Conservation (phyloP, 352 stramenopile species). For the Globisporangium paroecandrum region DNA sequence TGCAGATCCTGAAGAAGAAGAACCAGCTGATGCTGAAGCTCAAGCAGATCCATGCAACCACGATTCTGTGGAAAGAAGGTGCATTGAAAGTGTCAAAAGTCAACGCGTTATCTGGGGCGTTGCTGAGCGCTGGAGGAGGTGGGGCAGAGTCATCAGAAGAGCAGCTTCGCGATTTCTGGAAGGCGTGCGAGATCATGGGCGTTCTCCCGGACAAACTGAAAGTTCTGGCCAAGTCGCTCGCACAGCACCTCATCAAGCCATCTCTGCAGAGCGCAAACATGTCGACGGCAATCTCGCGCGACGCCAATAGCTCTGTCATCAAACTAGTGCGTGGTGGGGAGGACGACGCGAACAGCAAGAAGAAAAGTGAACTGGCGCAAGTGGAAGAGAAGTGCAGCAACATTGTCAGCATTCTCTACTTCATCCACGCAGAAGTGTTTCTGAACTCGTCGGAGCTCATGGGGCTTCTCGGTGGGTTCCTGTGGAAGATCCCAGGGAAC, state of each 20-base stretch:
- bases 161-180: constrained; percentile 46
- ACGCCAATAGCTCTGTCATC: constrained; percentile 22
- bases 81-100: constrained; percentile 29
- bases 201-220: constrained; percentile 40
- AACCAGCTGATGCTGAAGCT: constrained; percentile 47
- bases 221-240: constrained; percentile 51
- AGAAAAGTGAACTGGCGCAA: constrained; percentile 22
- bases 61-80: constrained; percentile 39
- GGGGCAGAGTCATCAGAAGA: constrained; percentile 8
- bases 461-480: constrained; percentile 39
- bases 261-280: constrained; percentile 29
- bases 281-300: constrained; percentile 23
- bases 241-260: constrained; percentile 49
- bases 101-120: neutral
- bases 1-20: constrained; percentile 55
- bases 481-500: constrained; percentile 76
- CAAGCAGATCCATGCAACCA: constrained; percentile 39
- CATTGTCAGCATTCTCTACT: constrained; percentile 49
- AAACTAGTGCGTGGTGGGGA: constrained; percentile 19
- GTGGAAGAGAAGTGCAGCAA: constrained; percentile 37
- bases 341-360: constrained; percentile 2
- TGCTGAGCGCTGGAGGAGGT: neutral
- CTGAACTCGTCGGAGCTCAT: constrained; percentile 40
- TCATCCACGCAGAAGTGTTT: constrained; percentile 56
- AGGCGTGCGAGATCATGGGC: constrained; percentile 46